Conservation (phyloP, 1,139 yeast species). For the Hansenula sp. region DNA sequence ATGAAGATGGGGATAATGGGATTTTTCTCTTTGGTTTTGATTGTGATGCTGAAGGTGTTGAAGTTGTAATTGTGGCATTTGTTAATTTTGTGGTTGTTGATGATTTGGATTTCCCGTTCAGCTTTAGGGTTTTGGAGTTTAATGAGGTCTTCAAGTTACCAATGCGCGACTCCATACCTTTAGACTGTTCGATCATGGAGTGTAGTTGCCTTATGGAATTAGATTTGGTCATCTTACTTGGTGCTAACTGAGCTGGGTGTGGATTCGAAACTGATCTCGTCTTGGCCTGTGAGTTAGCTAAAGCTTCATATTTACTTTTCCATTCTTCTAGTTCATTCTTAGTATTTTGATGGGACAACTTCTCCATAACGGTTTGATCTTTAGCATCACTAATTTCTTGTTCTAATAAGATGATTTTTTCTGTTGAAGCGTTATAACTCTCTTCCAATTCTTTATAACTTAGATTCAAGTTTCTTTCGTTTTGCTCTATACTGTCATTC, state of each 20-base stretch:
- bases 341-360: conserved; percentile 23
- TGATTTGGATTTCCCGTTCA: conserved; percentile 3
- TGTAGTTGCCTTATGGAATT: conserved; percentile 25
- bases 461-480: conserved; percentile 21
- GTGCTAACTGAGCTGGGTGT: background rate
- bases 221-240: conserved; percentile 18
- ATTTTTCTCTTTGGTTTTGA: conserved; percentile 10
- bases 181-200: conserved; percentile 24
- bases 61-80: conserved; percentile 8
- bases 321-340: conserved; percentile 19
- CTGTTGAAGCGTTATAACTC: conserved; percentile 18
- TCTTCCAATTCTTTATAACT: conserved; percentile 21
- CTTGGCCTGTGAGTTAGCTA: conserved; percentile 3
- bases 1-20: conserved; percentile 22
- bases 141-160: conserved; percentile 22
- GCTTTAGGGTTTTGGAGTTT: conserved; percentile 3
- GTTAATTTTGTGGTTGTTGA: conserved; percentile 8
- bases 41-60: conserved; percentile 8
- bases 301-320: conserved; percentile 11
- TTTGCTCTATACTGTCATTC: conserved; percentile 26
- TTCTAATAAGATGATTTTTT: conserved; percentile 21
- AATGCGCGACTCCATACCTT: conserved; percentile 24
- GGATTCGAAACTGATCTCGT: conserved; percentile 1
- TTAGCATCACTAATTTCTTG: conserved; percentile 20
- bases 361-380: conserved; percentile 19